These are phyloP conservation scores for Harrya chromipes DNA, from an alignment of 768 basidiomycete species.

Conservation along the genomic window DNA sequence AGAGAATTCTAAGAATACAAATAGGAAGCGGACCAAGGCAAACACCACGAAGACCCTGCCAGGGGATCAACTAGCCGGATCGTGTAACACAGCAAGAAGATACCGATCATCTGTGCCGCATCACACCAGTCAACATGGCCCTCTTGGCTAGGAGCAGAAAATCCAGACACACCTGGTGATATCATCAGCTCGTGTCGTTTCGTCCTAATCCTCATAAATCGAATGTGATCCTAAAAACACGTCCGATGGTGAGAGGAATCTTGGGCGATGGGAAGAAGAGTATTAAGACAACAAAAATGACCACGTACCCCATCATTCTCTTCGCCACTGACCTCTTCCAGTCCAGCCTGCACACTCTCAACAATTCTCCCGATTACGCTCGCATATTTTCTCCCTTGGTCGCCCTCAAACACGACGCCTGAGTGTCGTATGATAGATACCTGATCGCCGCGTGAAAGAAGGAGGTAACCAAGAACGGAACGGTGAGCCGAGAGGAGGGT, in stretches of 20 bases:
- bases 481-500: constrained; percentile 74
- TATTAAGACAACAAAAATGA: neutral
- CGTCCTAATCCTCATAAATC: constrained; percentile 88
- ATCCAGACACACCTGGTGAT: constrained; percentile 67
- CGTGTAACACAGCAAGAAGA: constrained; percentile 80
- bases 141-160: neutral
- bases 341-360: constrained; percentile 69
- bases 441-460: constrained; percentile 70
- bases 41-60: neutral
- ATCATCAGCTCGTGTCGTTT: constrained; percentile 93
- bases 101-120: constrained; percentile 63
- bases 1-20: constrained; percentile 14
- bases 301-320: constrained; percentile 56
- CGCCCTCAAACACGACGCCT: constrained; percentile 83
- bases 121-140: neutral
- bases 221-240: constrained; percentile 67
- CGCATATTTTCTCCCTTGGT: constrained; percentile 76
- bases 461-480: constrained; percentile 83
- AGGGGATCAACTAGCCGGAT: constrained; percentile 49
- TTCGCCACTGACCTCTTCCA: constrained; percentile 71
- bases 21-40: neutral
- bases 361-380: constrained; percentile 71
- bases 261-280: too few species aligned
- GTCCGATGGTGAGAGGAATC: neutral
- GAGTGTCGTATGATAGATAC: constrained; percentile 81